A percentile compares a stretch with the other conserved stretches of the same genome.
Conservation (phyloP, 345 rosid genomes). For the Draba incana region DNA sequence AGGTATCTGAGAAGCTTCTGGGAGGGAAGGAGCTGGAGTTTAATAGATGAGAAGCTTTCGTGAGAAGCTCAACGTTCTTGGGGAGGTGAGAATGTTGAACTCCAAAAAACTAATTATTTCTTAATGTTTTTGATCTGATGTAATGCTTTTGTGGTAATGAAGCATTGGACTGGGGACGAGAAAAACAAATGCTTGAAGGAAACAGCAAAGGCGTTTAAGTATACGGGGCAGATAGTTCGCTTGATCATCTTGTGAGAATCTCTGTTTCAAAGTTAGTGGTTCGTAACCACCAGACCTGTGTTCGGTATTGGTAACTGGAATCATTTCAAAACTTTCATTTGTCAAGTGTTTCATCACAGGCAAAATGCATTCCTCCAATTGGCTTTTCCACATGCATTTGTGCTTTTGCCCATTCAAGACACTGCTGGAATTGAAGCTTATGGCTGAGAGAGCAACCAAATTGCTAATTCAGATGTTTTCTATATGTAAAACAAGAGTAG, state of each 20-base stretch:
- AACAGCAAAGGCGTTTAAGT: constrained; percentile 70
- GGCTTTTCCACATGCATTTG: too few species aligned
- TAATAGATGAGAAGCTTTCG: constrained; percentile 67
- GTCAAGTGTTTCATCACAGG: not conserved
- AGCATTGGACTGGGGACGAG: constrained; percentile 86
- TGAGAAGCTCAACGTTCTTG: constrained; percentile 80
- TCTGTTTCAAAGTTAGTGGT: not conserved
- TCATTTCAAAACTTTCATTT: not conserved
- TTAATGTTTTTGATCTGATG: constrained; percentile 23
- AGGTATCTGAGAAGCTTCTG: constrained; percentile 76
- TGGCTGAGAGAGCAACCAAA: not conserved
- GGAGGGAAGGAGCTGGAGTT: constrained; percentile 78
- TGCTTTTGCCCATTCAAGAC: not conserved
- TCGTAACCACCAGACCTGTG: not conserved
- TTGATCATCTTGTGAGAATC: constrained; percentile 56
- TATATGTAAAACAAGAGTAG: not conserved
- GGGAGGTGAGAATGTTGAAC: constrained; percentile 59
- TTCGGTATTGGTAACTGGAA: not conserved
- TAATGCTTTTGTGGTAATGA: constrained; percentile 39
- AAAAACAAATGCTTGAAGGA: constrained; percentile 85
- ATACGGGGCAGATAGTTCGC: constrained; percentile 81
- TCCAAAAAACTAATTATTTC: constrained; percentile 7
- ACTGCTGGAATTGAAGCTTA: constrained; percentile 11
- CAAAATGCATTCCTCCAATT: not conserved
- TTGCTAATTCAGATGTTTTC: not conserved